A percentile compares a stretch with the other conserved stretches of the same genome.
phyloP scores from a whole-genome alignment of 148 eudicot genomes.

The Dysphania ambrosioides region DNA sequence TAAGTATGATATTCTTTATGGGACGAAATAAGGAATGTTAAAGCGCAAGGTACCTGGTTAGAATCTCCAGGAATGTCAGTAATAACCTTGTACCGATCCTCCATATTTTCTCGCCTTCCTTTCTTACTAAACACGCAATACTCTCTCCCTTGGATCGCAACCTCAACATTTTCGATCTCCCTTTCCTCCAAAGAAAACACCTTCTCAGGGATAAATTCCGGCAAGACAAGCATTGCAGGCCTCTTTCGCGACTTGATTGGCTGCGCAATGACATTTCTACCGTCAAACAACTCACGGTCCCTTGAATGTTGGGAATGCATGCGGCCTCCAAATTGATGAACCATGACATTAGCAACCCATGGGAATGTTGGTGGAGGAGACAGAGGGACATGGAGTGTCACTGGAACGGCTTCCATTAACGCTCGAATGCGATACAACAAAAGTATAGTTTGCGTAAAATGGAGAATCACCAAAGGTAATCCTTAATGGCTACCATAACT shows the following conservation, averaged over 20 bases:
- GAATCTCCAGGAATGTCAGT: slow-evolving; percentile 37
- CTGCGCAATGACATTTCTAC: neutral
- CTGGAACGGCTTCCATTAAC: slow-evolving; percentile 10
- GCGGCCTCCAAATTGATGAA: slow-evolving; percentile 22
- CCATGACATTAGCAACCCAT: slow-evolving; percentile 19
- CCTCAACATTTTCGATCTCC: slow-evolving; percentile 33
- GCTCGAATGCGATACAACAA: neutral
- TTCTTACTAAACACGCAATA: slow-evolving; percentile 43
- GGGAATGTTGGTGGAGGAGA: slow-evolving; percentile 5
- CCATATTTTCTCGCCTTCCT: slow-evolving; percentile 48
- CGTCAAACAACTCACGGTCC: neutral
- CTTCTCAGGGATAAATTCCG: slow-evolving; percentile 26
- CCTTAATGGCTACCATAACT: slow-evolving; percentile 14
- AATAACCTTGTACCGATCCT: slow-evolving; percentile 46
- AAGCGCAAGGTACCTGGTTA: slow-evolving; percentile 40
- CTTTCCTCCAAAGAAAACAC: slow-evolving; percentile 18
- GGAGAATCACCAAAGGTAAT: slow-evolving; percentile 18
- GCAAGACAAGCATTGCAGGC: slow-evolving; percentile 39
- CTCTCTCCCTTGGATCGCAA: slow-evolving; percentile 34
- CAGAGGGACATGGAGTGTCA: slow-evolving; percentile 7
- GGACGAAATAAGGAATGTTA: neutral
- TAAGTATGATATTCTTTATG: neutral
- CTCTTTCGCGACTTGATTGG: slow-evolving; percentile 31
- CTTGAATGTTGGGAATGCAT: slow-evolving; percentile 4
- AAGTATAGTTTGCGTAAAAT: neutral